Percentiles rank a stretch among this genome's conserved stretches.
phyloP scores from a whole-genome alignment of 495 filamentous ascomycete genomes.

The Jackrogersella multiformis region DNA sequence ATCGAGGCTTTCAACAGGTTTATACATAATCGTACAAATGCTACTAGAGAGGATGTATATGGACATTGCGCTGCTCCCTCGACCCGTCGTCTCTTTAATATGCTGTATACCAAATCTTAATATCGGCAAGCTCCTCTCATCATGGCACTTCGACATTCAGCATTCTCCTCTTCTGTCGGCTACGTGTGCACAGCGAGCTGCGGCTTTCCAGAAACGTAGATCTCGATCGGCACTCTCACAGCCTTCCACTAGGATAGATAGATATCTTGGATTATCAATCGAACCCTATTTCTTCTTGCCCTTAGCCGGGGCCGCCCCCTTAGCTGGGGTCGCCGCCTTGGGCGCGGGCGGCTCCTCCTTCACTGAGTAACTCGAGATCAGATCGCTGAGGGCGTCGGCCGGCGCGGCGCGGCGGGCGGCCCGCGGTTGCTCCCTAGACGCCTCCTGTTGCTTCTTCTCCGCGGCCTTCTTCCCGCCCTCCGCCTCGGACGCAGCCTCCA shows the following conservation, averaged over 20 bases:
- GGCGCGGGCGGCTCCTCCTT: slow-evolving; percentile 35
- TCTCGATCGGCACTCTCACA: background rate
- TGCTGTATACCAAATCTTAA: slow-evolving; percentile 1
- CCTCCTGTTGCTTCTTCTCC: slow-evolving; percentile 18
- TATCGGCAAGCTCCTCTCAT: background rate
- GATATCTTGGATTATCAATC: background rate
- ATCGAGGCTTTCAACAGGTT: slow-evolving; percentile 17
- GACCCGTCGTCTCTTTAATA: slow-evolving; percentile 19
- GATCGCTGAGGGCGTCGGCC: slow-evolving; percentile 71
- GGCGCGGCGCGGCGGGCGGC: background rate
- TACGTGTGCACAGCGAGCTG: background rate
- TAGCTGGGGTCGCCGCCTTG: background rate
- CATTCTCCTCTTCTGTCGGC: too few relatives aligned
- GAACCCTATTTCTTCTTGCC: slow-evolving; percentile 35
- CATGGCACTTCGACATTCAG: background rate
- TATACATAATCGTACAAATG: slow-evolving; percentile 47
- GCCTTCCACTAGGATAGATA: background rate
- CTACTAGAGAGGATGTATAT: slow-evolving; percentile 37
- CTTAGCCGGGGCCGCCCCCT: background rate
- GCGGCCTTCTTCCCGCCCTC: slow-evolving; percentile 50
- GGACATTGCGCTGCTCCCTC: slow-evolving; percentile 48
- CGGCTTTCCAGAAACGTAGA: background rate
- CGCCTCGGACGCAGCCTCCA: slow-evolving; percentile 37
- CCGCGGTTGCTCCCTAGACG: slow-evolving; percentile 7
- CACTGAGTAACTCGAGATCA: slow-evolving; percentile 72